These are phyloP conservation scores for Fusarium buharicum DNA, from an alignment of 2,329 filamentous ascomycete species.

Conservation along the genomic window DNA sequence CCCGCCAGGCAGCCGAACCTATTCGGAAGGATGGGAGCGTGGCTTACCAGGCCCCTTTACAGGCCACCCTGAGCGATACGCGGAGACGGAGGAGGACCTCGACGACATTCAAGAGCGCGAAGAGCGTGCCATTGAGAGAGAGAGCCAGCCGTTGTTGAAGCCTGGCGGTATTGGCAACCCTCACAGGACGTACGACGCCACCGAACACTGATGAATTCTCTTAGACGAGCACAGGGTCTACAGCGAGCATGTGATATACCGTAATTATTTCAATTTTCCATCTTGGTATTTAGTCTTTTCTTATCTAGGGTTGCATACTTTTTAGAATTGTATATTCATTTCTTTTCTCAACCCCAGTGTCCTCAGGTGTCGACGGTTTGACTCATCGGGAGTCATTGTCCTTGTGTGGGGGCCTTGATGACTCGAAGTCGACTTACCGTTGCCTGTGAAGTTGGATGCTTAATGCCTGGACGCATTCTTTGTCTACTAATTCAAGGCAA, in stretches of 20 bases:
- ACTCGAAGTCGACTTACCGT: conserved; percentile 25
- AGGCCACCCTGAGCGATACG: conserved; percentile 63
- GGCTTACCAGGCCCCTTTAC: conserved; percentile 62
- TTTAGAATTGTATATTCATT: conserved; percentile 31
- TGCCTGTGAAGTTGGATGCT: neutral
- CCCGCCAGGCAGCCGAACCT: conserved; percentile 54
- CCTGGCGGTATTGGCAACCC: conserved; percentile 63
- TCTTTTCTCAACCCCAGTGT: neutral
- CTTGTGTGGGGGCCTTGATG: conserved; percentile 32
- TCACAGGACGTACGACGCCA: conserved; percentile 53
- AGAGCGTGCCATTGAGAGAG: conserved; percentile 60
- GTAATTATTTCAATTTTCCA: conserved; percentile 14
- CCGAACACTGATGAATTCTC: conserved; percentile 25
- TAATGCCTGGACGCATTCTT: neutral
- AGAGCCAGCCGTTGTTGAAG: conserved; percentile 62
- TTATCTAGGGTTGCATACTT: conserved; percentile 25
- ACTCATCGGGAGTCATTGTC: conserved; percentile 16
- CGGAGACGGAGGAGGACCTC: conserved; percentile 62
- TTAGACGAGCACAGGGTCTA: conserved; percentile 12
- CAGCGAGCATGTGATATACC: conserved; percentile 43
- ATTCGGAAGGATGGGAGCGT: conserved; percentile 63
- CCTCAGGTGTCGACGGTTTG: conserved; percentile 12
- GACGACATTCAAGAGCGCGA: conserved; percentile 62
- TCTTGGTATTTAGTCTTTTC: conserved; percentile 26
- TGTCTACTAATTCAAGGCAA: conserved; percentile 7